phyloP scores from a whole-genome alignment of 2,329 filamentous ascomycete species.

The Septoria linicola region DNA sequence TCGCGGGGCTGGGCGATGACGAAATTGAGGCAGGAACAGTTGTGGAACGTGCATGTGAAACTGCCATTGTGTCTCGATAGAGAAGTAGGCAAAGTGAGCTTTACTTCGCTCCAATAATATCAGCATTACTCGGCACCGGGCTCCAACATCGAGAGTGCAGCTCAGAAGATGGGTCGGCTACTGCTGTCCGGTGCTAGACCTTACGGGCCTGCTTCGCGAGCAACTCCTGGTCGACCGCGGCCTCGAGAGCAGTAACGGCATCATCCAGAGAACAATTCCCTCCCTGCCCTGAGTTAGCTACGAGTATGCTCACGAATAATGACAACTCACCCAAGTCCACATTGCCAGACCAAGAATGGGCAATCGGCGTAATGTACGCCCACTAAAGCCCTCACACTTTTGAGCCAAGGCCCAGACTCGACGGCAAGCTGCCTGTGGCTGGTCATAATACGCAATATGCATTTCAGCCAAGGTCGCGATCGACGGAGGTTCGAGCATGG shows the following conservation, averaged over 20 bases:
- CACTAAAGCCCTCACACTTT: constrained; percentile 43
- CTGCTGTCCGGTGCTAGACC: background rate
- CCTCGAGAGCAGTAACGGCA: constrained; percentile 42
- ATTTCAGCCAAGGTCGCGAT: constrained; percentile 38
- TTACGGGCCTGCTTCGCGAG: constrained; percentile 12
- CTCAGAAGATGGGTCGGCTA: too few relatives aligned
- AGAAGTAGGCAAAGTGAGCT: background rate
- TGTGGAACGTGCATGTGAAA: background rate
- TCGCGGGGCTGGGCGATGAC: background rate
- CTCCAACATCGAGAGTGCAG: too few relatives aligned
- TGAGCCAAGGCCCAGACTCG: constrained; percentile 38
- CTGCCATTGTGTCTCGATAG: background rate
- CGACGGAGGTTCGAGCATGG: constrained; percentile 13
- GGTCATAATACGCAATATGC: constrained; percentile 23
- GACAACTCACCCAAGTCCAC: constrained; percentile 34
- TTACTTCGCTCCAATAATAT: too few relatives aligned
- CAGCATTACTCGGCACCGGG: too few relatives aligned
- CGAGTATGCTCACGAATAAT: too few relatives aligned
- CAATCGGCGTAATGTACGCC: constrained; percentile 44
- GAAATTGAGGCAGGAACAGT: too few relatives aligned
- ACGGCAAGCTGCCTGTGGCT: constrained; percentile 29
- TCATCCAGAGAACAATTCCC: constrained; percentile 39
- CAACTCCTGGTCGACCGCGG: constrained; percentile 39
- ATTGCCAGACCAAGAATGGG: constrained; percentile 45
- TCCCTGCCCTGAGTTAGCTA: constrained; percentile 2